Evolutionary conservation across 78 protist genomes (phyloP), one percentile per base, ranked within the genome.

Genomic region (Emiliania huxleyi): DNA sequence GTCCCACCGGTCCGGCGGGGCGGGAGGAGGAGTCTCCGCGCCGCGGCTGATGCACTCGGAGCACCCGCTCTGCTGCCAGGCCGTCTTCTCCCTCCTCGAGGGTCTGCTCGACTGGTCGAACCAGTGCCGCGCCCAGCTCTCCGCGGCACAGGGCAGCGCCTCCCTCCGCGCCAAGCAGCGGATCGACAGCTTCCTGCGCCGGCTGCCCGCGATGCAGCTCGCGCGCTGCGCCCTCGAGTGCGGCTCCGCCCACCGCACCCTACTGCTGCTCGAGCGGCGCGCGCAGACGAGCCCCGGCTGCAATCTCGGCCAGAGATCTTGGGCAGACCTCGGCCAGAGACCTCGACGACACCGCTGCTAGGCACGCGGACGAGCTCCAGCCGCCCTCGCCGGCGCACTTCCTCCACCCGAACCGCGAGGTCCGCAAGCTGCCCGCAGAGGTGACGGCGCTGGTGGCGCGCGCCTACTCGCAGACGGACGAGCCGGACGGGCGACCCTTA

Each of bases 401-500:
- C 15, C 62, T 52, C 62, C 62, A 52, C 15, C 62, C 62, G 62
- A 52, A 52, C 29, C 8, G 62, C 15, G 42, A 35, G 29, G 8
- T 6, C n/a, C 81, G 81, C 44, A 4, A 37, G 81, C 81, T 71
- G 19, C 37, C 81, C 15, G 3, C 19, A 1, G 35, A 21, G 40
- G 81, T 4, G 37, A 40, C 81, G 37, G 46, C 95, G 33, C 90
- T 55, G 21, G 0, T 94, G 88, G 93, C n/a, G 18, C 44, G 33
- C 48, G 48, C 69, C 23, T 94, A 52, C 71, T 33, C 45, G 19
- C 25, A 22, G 2, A 2, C 62, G 56, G 84, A 37, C 12, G 95
- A 91, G 35, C 44, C 62, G 52, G 95, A 94, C 43, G 88, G 88
- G 19, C n/a, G n/a, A n/a, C n/a, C n/a, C n/a, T n/a, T n/a, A n/a